Base-by-base conservation (phyloP, 345 rosid species). In the Aquilaria sinensis region DNA sequence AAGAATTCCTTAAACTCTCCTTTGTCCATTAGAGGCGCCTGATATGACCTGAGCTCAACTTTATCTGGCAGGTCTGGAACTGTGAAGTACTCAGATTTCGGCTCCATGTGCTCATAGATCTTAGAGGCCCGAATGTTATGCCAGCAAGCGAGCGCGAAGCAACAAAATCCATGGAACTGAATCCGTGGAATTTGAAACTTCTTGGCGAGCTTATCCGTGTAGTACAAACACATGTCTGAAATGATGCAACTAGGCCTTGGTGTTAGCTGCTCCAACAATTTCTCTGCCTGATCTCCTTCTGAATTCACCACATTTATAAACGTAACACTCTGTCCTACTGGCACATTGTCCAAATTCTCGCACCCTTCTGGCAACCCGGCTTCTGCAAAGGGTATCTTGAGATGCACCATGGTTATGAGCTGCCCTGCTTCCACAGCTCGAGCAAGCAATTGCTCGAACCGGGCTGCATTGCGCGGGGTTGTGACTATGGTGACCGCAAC, bases 171-270 rank as follows among this genome's bases (percentile, higher is more conserved):
- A 51, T 82, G 83, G 50, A 89, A 89, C 48, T 56, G 53, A 58
- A 89, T 74, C 59, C 84, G 69, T 0, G 90, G 86, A 61, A 89
- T 57, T 10, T 73, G 58, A 53, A 84, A 76, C 41, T 68, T 74
- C 37, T 33, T 51, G 10, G 93, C 83, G 8, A 68, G 59, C 23
- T 58, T 54, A 16, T 59, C 51, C 12, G 84, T 79, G 60, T 71
- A 84, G 29, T 84, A 67, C 54, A 84, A 41, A 48, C 74, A 72
- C 68, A 63, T 66, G 67, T 86, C 90, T 4, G 80, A 79, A 5
- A 86, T 78, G 31, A 89, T 57, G 60, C 96, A 89, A 55, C 54
- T 71, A 23, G 85, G 85, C 53, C 16, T 51, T 0, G 79, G 85
- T 15, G 50, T 29, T 31, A 79, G 55, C 75, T 71, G 72, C 51